Evolutionary conservation across 139 green algal species (phyloP).

Genomic region (Pleodorina starrii): DNA sequence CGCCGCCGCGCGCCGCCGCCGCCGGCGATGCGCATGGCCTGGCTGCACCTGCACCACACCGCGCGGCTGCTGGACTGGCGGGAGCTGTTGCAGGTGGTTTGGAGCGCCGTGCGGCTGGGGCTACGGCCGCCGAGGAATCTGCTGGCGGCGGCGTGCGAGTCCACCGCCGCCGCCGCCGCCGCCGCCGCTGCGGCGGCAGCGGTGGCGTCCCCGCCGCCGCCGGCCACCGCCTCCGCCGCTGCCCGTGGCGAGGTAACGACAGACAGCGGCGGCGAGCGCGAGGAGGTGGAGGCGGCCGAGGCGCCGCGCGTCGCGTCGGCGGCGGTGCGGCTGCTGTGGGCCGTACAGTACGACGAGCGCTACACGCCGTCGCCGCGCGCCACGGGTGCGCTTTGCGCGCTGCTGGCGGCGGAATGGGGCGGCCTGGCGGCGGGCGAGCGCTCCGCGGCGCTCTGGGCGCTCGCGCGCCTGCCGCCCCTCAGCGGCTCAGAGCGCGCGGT

Average conservation of each 20-base stretch:
- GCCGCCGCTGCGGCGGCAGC: not conserved
- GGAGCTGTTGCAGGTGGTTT: not conserved
- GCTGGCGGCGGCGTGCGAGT: conserved; percentile 17
- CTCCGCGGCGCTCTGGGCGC: conserved; percentile 35
- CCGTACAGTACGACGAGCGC: conserved; percentile 40
- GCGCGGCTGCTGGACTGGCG: not conserved
- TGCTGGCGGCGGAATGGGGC: not conserved
- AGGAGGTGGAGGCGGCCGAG: not conserved
- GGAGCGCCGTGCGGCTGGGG: conserved; percentile 21
- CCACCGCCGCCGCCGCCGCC: not conserved
- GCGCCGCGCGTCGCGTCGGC: not conserved
- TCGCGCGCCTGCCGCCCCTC: not conserved
- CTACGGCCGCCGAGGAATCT: not conserved
- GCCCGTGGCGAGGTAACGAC: not conserved
- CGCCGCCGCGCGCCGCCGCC: not conserved
- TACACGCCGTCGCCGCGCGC: not conserved
- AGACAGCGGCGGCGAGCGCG: not conserved
- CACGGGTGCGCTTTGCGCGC: not conserved
- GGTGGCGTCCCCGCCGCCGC: not conserved
- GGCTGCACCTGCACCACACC: not conserved
- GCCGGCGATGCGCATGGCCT: not conserved
- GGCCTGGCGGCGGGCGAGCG: not conserved
- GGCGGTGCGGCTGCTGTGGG: conserved; percentile 28
- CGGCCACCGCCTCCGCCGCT: not conserved
- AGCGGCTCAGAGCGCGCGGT: not conserved